Conservation (phyloP, 805 yeast genomes). For the Starmerella asiatica region DNA sequence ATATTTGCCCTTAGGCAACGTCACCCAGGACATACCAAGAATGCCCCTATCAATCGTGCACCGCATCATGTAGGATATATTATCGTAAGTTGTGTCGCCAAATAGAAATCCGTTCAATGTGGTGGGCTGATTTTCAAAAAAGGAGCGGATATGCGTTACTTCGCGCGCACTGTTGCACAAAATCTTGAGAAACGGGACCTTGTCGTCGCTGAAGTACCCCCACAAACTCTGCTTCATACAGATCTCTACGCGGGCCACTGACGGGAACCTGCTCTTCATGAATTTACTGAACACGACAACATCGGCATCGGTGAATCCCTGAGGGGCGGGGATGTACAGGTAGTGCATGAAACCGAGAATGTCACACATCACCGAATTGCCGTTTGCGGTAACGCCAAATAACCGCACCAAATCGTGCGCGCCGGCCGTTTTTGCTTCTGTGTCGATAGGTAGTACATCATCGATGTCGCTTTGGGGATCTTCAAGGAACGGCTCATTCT, state of each 20-base stretch:
- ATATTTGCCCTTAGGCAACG: conserved; percentile 68
- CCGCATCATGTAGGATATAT: conserved; percentile 71
- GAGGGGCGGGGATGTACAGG: conserved; percentile 82
- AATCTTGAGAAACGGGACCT: conserved; percentile 68
- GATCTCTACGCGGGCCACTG: conserved; percentile 38
- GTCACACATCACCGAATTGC: conserved; percentile 79
- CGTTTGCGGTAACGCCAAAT: conserved; percentile 82
- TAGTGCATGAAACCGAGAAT: conserved; percentile 83
- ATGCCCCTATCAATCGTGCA: conserved; percentile 86
- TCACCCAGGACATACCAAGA: conserved; percentile 93
- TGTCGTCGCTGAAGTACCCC: conserved; percentile 76
- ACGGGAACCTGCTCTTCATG: not conserved
- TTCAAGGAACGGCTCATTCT: too few relatives aligned
- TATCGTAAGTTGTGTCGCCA: conserved; percentile 52
- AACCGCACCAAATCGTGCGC: conserved; percentile 43
- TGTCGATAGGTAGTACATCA: too few relatives aligned
- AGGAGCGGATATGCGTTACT: conserved; percentile 56
- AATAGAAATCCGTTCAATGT: conserved; percentile 7
- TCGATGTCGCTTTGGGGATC: too few relatives aligned
- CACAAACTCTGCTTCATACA: conserved; percentile 71
- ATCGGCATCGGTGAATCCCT: conserved; percentile 50
- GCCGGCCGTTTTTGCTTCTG: too few relatives aligned
- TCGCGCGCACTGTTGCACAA: conserved; percentile 50
- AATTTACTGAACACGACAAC: conserved; percentile 31
- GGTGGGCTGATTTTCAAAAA: conserved; percentile 46